A percentile compares a stretch with the other conserved stretches of the same genome.
phyloP scores from a whole-genome alignment of 108 stramenopile species.

The Epithemia pelagica region DNA sequence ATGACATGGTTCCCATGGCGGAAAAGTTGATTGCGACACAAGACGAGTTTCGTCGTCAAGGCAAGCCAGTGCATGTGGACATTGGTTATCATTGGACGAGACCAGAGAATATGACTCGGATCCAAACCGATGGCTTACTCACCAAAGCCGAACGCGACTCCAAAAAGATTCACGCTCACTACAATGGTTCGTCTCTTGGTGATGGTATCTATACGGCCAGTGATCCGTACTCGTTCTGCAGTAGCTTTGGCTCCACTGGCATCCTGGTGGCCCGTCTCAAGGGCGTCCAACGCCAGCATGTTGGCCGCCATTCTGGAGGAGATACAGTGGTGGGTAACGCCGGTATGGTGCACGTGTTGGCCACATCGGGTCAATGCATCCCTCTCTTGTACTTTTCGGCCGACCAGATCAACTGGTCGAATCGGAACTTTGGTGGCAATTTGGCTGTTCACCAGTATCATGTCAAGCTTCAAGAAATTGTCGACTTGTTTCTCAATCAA shows the following conservation, averaged over 20 bases:
- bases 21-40: constrained; percentile 1
- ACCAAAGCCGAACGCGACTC: constrained; percentile 22
- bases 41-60: background rate
- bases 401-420: background rate
- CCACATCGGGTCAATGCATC: constrained; percentile 4
- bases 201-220: constrained; percentile 41
- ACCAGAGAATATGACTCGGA: constrained; percentile 16
- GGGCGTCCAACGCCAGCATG: background rate
- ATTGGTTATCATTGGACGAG: constrained; percentile 33
- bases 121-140: constrained; percentile 22
- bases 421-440: background rate
- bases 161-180: constrained; percentile 5
- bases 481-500: background rate
- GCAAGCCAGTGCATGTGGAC: constrained; percentile 4
- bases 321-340: background rate
- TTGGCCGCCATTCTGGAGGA: background rate
- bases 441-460: background rate
- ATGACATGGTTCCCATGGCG: constrained; percentile 8
- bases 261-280: constrained; percentile 15
- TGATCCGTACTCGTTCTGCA: constrained; percentile 12
- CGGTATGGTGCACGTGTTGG: background rate
- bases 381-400: background rate
- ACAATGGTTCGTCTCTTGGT: constrained; percentile 25
- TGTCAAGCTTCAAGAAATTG: background rate
- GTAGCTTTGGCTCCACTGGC: constrained; percentile 19